Percentiles rank a stretch among this genome's conserved stretches.
These are phyloP conservation scores for Rhynchosporium graminicola DNA, from an alignment of 2,329 filamentous ascomycete genomes.

Conservation along the genomic window DNA sequence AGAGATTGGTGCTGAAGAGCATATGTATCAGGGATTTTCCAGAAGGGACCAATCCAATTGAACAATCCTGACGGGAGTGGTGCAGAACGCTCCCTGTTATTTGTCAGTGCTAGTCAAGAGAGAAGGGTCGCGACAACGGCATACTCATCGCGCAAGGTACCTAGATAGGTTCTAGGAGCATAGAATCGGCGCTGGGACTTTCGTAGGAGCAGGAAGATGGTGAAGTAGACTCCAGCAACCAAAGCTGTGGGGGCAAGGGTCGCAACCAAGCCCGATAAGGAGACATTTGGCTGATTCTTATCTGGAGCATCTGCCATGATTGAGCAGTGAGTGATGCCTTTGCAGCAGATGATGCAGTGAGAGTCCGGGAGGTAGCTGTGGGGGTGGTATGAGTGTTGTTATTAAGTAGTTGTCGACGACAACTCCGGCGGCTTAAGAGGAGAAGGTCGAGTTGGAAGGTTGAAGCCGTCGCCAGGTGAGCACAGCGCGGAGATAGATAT, in stretches of 20 bases:
- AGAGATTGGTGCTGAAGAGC: slow-evolving; percentile 88
- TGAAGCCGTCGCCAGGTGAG: background rate
- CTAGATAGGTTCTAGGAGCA: slow-evolving; percentile 56
- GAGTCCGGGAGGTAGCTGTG: background rate
- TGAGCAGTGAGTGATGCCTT: slow-evolving; percentile 14
- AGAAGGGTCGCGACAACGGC: background rate
- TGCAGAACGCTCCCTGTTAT: slow-evolving; percentile 56
- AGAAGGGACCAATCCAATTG: slow-evolving; percentile 69
- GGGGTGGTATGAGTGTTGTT: background rate
- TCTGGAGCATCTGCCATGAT: slow-evolving; percentile 17
- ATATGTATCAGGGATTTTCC: slow-evolving; percentile 71
- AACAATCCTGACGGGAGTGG: slow-evolving; percentile 60
- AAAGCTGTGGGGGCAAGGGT: slow-evolving; percentile 50
- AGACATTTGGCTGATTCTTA: slow-evolving; percentile 24
- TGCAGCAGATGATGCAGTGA: slow-evolving; percentile 4
- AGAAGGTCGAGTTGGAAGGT: background rate
- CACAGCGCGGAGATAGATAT: too few relatives aligned
- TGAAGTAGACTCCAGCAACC: slow-evolving; percentile 47
- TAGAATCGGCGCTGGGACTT: slow-evolving; percentile 51
- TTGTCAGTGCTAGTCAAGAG: slow-evolving; percentile 20
- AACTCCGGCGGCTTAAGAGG: background rate
- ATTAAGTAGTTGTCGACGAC: background rate
- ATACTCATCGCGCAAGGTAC: slow-evolving; percentile 49
- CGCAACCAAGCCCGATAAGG: slow-evolving; percentile 46
- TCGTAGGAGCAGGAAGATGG: slow-evolving; percentile 52